Evolutionary conservation across 2,329 filamentous ascomycete genomes (phyloP).

Genomic region (Stenocarpella maydis): DNA sequence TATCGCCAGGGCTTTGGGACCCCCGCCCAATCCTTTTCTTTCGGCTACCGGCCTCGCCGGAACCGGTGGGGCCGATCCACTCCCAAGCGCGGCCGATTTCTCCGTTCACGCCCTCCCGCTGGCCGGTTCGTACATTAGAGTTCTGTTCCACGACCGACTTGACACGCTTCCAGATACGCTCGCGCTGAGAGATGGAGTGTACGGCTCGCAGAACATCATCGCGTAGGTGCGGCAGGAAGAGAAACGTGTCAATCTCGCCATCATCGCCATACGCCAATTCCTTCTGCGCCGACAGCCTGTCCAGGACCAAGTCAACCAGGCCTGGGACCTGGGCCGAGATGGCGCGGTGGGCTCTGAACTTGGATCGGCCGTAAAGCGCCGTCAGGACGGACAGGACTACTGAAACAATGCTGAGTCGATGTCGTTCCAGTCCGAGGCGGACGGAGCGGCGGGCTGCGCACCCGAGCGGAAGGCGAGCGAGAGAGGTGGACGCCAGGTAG

Average conservation of each 20-base stretch:
- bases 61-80: conserved; percentile 69
- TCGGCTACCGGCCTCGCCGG: conserved; percentile 48
- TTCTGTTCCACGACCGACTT: conserved; percentile 89
- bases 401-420: conserved; percentile 85
- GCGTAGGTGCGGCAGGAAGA: conserved; percentile 87
- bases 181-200: conserved; percentile 77
- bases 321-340: conserved; percentile 79
- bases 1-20: conserved; percentile 53
- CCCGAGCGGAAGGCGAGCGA: conserved; percentile 87
- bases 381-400: conserved; percentile 59
- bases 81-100: conserved; percentile 75
- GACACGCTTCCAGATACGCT: conserved; percentile 86
- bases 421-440: conserved; percentile 81
- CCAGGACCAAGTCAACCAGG: conserved; percentile 84
- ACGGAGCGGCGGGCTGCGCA: conserved; percentile 82
- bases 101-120: conserved; percentile 73
- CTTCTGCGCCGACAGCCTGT: conserved; percentile 84
- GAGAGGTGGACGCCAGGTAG: conserved; percentile 83
- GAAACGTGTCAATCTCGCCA: conserved; percentile 79
- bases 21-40: conserved; percentile 62
- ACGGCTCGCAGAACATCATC: conserved; percentile 89
- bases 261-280: conserved; percentile 74
- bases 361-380: conserved; percentile 69
- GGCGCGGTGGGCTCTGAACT: conserved; percentile 68
- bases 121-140: conserved; percentile 81